These are phyloP conservation scores for Tylopilus balloui DNA, from an alignment of 768 basidiomycete genomes.

Conservation along the genomic window DNA sequence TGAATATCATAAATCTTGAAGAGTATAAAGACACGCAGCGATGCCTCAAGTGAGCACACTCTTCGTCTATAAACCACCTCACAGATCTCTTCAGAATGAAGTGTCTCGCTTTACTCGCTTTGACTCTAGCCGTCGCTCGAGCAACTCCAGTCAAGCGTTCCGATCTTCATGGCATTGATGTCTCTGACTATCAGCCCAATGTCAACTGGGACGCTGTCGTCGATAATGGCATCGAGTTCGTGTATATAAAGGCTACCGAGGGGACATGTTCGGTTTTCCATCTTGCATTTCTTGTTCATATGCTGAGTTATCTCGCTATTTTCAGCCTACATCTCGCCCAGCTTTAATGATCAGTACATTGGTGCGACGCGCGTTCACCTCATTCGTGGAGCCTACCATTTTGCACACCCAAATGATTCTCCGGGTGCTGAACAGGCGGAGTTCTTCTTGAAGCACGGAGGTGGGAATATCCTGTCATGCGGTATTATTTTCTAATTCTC, in stretches of 20 bases:
- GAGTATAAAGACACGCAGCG: slow-evolving; percentile 11
- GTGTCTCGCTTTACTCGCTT: slow-evolving; percentile 12
- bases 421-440: neutral
- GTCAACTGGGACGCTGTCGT: slow-evolving; percentile 52
- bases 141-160: slow-evolving; percentile 29
- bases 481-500: neutral
- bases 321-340: slow-evolving; percentile 20
- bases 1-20: neutral
- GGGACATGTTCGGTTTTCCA: slow-evolving; percentile 39
- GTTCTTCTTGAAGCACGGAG: neutral
- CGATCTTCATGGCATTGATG: slow-evolving; percentile 49
- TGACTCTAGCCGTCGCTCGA: slow-evolving; percentile 8
- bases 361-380: slow-evolving; percentile 52
- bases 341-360: slow-evolving; percentile 45
- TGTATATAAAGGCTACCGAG: slow-evolving; percentile 66
- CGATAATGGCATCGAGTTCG: slow-evolving; percentile 50
- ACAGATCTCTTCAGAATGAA: slow-evolving; percentile 15
- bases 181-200: slow-evolving; percentile 45
- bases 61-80: neutral
- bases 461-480: neutral
- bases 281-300: slow-evolving; percentile 32
- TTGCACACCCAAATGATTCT: slow-evolving; percentile 49
- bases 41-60: neutral
- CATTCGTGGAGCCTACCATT: slow-evolving; percentile 63
- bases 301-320: neutral